These are phyloP conservation scores for Cicer cuneatum DNA, from an alignment of 306 rosid genomes.

Conservation along the genomic window DNA sequence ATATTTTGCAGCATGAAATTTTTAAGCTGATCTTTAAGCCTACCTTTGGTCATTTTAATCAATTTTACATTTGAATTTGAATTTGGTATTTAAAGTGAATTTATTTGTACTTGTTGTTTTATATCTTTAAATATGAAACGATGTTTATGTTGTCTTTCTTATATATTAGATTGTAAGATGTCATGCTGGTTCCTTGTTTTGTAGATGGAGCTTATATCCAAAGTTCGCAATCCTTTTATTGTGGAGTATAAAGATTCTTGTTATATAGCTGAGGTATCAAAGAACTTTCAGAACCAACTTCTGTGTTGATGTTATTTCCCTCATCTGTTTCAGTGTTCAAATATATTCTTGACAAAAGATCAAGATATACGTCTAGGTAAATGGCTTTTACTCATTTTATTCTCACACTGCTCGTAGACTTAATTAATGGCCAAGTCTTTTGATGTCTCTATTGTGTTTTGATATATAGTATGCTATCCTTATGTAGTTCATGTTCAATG, in stretches of 20 bases:
- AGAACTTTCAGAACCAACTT: too few species aligned
- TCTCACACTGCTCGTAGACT: not conserved
- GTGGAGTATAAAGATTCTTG: too few species aligned
- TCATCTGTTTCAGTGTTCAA: too few species aligned
- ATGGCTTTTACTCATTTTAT: slow-evolving; percentile 10
- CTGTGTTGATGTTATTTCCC: too few species aligned
- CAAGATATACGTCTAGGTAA: slow-evolving; percentile 92
- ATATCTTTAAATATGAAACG: slow-evolving; percentile 24
- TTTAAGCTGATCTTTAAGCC: slow-evolving; percentile 14
- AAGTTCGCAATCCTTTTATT: too few species aligned
- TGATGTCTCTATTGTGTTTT: not conserved
- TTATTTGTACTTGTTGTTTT: slow-evolving; percentile 4
- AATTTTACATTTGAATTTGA: slow-evolving; percentile 26
- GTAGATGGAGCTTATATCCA: too few species aligned
- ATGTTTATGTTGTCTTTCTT: slow-evolving; percentile 5
- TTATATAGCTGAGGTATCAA: too few species aligned
- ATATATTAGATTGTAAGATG: too few species aligned
- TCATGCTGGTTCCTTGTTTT: too few species aligned
- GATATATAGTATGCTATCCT: slow-evolving; percentile 15
- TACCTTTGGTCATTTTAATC: slow-evolving; percentile 33
- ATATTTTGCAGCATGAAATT: slow-evolving; percentile 22
- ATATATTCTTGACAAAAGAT: too few species aligned
- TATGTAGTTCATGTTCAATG: slow-evolving; percentile 41
- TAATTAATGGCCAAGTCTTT: not conserved
- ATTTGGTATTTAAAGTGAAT: not conserved